Base-by-base conservation (phyloP, 768 basidiomycete species). In the Phlegmacium glaucopus region DNA sequence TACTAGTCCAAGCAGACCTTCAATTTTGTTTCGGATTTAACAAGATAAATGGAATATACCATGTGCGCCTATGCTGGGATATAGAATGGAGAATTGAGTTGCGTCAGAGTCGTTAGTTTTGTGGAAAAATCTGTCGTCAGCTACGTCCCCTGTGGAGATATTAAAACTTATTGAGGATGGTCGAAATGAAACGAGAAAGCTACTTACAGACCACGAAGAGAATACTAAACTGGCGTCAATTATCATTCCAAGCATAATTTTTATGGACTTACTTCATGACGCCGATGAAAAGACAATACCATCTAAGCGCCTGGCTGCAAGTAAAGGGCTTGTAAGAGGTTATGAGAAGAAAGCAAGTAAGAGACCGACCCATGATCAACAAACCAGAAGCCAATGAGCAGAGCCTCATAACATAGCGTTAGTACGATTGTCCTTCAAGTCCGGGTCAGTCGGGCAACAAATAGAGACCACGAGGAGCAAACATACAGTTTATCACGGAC, bases 341-440 rank as follows among this genome's bases (percentile, higher is more conserved):
- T 15, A 17, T 16, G 25, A n/a, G 42, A 41, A 13, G n/a, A 39
- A 40, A 25, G 15, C 18, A 53, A 40, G 18, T 15, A 25, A 47
- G 52, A 13, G 44, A 75, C 85, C 55, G 64, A 87, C 91, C 77
- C 93, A 64, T 97, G 94, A 60, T 86, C 91, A 37, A 94, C 82
- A 63, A 95, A 96, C 94, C 94, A 96, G 55, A 97, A 90, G 0
- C 90, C 94, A 47, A 97, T 79, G 39, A 97, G 72, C 17, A 96
- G 68, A 8, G 79, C 92, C 65, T 96, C 93, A 56, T 91, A 94
- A 9, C 83, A 63, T 17, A 90, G 56, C 17, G 90, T 94, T 35
- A 95, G 77, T 9, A 87, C 49, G 56, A 94, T 93, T 18, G 94
- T 95, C 50, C 94, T 96, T 64, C 9, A 42, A 26, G 17, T 27